These are phyloP conservation scores for Ophiocordyceps camponoti-saundersi DNA, from an alignment of 2,329 filamentous ascomycete species.

Conservation along the genomic window DNA sequence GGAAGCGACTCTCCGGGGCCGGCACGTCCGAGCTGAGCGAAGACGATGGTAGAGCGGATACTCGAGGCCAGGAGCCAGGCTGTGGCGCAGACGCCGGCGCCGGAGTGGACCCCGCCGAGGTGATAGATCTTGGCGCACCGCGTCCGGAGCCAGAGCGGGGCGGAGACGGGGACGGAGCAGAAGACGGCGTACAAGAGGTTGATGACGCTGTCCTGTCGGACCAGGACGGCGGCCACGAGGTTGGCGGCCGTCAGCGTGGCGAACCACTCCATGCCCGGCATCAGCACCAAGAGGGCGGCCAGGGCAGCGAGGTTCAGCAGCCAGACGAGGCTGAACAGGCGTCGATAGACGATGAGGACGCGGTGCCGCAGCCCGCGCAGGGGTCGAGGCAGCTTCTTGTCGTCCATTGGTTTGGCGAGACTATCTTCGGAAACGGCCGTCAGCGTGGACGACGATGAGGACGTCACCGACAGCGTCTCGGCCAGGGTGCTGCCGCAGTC, in stretches of 20 bases:
- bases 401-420: background rate
- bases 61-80: constrained; percentile 30
- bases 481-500: constrained; percentile 7
- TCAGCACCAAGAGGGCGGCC: constrained; percentile 20
- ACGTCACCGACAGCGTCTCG: constrained; percentile 11
- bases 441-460: constrained; percentile 13
- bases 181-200: constrained; percentile 30
- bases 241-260: constrained; percentile 28
- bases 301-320: constrained; percentile 32
- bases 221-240: constrained; percentile 29
- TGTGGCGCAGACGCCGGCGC: constrained; percentile 29
- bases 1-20: constrained; percentile 20
- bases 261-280: constrained; percentile 18
- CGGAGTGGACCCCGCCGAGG: constrained; percentile 33
- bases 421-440: constrained; percentile 5
- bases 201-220: constrained; percentile 35
- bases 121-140: constrained; percentile 33
- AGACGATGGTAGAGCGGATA: constrained; percentile 18
- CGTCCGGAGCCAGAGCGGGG: constrained; percentile 30
- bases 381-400: constrained; percentile 21
- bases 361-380: constrained; percentile 23
- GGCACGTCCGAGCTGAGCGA: constrained; percentile 8
- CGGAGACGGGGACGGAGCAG: constrained; percentile 25
- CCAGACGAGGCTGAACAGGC: constrained; percentile 36
- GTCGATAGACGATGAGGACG: constrained; percentile 35